These are phyloP conservation scores for Capsella bursapastoris DNA, from an alignment of 345 rosid species.

Conservation along the genomic window DNA sequence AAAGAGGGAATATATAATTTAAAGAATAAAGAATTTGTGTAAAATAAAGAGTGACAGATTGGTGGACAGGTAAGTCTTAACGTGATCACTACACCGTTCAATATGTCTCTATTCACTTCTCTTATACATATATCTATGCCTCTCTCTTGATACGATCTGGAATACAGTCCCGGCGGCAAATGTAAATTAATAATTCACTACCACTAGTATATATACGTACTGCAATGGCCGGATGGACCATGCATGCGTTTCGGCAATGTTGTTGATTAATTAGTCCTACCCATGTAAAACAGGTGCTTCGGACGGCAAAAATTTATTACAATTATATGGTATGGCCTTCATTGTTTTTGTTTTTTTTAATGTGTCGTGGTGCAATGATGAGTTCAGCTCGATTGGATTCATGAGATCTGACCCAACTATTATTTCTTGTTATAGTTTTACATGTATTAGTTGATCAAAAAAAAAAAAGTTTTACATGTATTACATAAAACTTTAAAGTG, in stretches of 20 bases:
- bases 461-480: no score
- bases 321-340: background rate
- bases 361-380: background rate
- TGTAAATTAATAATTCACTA: background rate
- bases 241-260: background rate
- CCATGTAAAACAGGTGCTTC: background rate
- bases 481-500: no score
- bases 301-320: background rate
- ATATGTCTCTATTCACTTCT: conserved; percentile 17
- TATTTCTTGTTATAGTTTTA: background rate
- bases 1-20: conserved; percentile 25
- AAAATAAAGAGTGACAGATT: conserved; percentile 70
- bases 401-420: background rate
- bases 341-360: background rate
- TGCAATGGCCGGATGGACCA: background rate
- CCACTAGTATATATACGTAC: background rate
- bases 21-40: conserved; percentile 39
- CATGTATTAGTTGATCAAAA: background rate
- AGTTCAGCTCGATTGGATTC: background rate
- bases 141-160: background rate
- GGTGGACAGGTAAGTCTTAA: conserved; percentile 52
- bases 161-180: background rate
- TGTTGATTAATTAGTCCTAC: background rate
- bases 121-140: background rate
- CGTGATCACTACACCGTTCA: conserved; percentile 51